Evolutionary conservation across 768 basidiomycete species (phyloP).

Genomic region (Coprinopsis sp.): DNA sequence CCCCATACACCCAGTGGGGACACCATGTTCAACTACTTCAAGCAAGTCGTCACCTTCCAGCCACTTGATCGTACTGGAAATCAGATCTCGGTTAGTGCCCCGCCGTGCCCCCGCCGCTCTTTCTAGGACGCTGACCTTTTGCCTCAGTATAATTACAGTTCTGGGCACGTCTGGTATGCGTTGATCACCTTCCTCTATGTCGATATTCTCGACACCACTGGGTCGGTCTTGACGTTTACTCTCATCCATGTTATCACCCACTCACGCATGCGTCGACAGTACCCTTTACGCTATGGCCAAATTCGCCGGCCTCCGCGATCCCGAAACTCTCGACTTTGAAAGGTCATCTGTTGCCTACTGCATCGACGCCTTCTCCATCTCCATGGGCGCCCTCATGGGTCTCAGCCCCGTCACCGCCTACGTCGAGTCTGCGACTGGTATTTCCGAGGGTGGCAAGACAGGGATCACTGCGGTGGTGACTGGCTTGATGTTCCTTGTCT

Average conservation of each 20-base stretch:
- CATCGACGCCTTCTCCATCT: constrained; percentile 76
- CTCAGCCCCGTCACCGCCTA: constrained; percentile 80
- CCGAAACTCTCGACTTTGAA: constrained; percentile 83
- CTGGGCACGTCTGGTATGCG: constrained; percentile 82
- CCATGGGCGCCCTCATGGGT: constrained; percentile 76
- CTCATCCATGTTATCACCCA: too few relatives aligned
- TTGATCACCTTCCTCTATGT: constrained; percentile 88
- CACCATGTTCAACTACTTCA: constrained; percentile 77
- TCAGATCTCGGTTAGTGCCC: constrained; percentile 53
- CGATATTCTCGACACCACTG: constrained; percentile 68
- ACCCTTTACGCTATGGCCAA: constrained; percentile 90
- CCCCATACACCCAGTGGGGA: constrained; percentile 68
- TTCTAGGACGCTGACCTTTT: too few relatives aligned
- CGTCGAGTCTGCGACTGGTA: constrained; percentile 81
- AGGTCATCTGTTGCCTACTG: constrained; percentile 79
- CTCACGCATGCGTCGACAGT: constrained; percentile 28
- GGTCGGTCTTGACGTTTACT: constrained; percentile 21
- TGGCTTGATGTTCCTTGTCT: constrained; percentile 75
- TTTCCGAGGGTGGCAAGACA: constrained; percentile 84
- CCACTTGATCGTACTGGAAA: constrained; percentile 58
- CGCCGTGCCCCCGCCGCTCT: too few relatives aligned
- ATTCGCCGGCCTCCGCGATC: constrained; percentile 83
- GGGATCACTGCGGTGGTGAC: constrained; percentile 74
- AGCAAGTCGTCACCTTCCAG: constrained; percentile 75
- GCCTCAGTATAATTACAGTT: constrained; percentile 14